Evolutionary conservation across 2,329 filamentous ascomycete species (phyloP).

Genomic region (Exutisphaerella laricina): DNA sequence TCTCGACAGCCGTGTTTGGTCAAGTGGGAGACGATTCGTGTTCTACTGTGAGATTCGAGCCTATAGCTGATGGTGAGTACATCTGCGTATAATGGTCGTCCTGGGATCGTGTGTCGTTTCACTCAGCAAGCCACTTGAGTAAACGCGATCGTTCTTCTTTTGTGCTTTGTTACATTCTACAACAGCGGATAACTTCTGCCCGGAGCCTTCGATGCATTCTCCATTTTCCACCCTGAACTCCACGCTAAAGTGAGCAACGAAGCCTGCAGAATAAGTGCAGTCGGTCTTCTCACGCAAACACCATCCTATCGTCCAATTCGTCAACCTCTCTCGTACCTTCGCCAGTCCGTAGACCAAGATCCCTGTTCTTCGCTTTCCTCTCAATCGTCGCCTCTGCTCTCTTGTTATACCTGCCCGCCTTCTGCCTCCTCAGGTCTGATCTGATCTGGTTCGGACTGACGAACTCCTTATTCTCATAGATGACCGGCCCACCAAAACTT

Average conservation of each 20-base stretch:
- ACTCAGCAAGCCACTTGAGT: no score
- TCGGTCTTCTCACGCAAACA: conserved; percentile 60
- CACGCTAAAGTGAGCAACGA: conserved; percentile 3
- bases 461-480: conserved; percentile 98
- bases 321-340: conserved; percentile 58
- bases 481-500: conserved; percentile 90
- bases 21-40: no score
- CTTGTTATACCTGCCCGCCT: conserved; percentile 71
- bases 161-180: no score
- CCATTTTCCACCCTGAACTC: conserved; percentile 4
- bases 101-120: no score
- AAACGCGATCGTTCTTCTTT: no score
- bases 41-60: no score
- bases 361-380: conserved; percentile 65
- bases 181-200: no score
- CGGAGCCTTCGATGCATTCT: no score
- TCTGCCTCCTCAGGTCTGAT: conserved; percentile 68
- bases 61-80: no score
- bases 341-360: conserved; percentile 68
- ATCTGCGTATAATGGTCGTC: no score
- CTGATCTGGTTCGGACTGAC: conserved; percentile 90
- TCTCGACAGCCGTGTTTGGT: no score
- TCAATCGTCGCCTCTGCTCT: conserved; percentile 70
- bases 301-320: conserved; percentile 67
- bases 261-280: not conserved